Base-by-base conservation (phyloP, 2,329 filamentous ascomycete species). In the Ascocoryne sarcoides region DNA sequence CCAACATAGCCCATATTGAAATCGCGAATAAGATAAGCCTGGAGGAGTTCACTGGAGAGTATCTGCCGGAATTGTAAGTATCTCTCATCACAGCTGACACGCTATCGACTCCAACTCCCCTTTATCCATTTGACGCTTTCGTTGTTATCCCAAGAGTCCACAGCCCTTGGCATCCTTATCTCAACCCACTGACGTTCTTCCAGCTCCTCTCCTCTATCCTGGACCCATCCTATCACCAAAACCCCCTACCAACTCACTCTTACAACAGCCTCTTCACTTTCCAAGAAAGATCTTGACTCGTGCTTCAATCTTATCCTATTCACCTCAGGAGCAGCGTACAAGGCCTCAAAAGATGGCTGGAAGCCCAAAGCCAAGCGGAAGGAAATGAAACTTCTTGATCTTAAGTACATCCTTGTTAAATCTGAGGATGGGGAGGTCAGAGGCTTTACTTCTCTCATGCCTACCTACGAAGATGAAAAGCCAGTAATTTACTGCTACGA, bases 401-500 rank as follows among this genome's bases (percentile, higher is more conserved):
- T 89, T 59, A 71, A 79, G 32, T 89, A 86, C 57, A 64, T 88
- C 5, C 61, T 87, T 3, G 70, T 84, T 36, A 68, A 67, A 46
- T 26, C 23, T 7, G 58, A 61, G 8, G 49, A 56, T 15, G 44
- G 42, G 4, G 40, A 51, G 9, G 47, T 80, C 7, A 57, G 61
- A 14, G 77, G 68, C 4, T 82, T 84, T 52, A 67, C 72, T 1
- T 83, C 78, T n/a, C 65, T 84, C 53, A 80, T 84, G 79, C 71
- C 82, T n/a, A 82, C 78, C 2, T 74, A 74, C 52, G 82, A 86
- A 55, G 75, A 79, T 46, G 69, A 70, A 1, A 63, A 75, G 43
- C 67, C 77, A 0, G 82, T 88, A 2, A 57, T 87, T 15, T 90
- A 88, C 60, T 80, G 84, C 59, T 90, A 88, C 58, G 84, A 90